These are phyloP conservation scores for Mycosarcoma mackinlayi DNA, from an alignment of 1,284 basidiomycete species.

Conservation along the genomic window DNA sequence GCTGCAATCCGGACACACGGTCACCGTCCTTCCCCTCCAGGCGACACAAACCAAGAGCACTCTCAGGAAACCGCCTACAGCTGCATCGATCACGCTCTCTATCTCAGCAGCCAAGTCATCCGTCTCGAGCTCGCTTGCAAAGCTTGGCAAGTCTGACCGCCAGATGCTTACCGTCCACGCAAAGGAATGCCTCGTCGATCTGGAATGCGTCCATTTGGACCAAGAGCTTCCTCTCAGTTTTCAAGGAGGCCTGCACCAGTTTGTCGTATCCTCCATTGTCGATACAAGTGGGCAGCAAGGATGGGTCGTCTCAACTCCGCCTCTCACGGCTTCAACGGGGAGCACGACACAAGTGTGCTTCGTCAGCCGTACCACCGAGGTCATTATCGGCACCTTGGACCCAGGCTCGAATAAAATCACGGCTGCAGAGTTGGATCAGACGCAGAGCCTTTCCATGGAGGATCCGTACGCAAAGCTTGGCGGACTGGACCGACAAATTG, in stretches of 20 bases:
- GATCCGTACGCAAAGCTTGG: constrained; percentile 78
- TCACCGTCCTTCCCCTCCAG: constrained; percentile 14
- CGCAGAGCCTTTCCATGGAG: constrained; percentile 2
- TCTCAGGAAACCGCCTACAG: constrained; percentile 19
- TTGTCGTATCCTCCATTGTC: constrained; percentile 70
- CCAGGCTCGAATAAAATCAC: constrained; percentile 20
- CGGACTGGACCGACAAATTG: constrained; percentile 87
- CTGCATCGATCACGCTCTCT: constrained; percentile 47
- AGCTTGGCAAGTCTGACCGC: constrained; percentile 64
- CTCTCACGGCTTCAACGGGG: not conserved
- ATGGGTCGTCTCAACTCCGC: constrained; percentile 69
- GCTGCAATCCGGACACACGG: constrained; percentile 21
- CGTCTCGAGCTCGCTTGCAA: constrained; percentile 10
- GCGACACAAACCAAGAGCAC: constrained; percentile 13
- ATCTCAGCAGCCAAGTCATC: constrained; percentile 16
- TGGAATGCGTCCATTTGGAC: constrained; percentile 12
- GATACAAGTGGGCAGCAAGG: constrained; percentile 77
- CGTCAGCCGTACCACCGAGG: constrained; percentile 69
- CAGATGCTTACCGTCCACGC: constrained; percentile 69
- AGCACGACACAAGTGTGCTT: constrained; percentile 26
- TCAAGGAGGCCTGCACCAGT: constrained; percentile 18
- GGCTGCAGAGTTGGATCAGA: not conserved
- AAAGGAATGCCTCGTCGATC: constrained; percentile 69
- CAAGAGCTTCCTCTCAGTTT: constrained; percentile 20
- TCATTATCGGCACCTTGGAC: constrained; percentile 63